These are phyloP conservation scores for Globisporangium okanoganense DNA, from an alignment of 352 stramenopile species.

Conservation along the genomic window DNA sequence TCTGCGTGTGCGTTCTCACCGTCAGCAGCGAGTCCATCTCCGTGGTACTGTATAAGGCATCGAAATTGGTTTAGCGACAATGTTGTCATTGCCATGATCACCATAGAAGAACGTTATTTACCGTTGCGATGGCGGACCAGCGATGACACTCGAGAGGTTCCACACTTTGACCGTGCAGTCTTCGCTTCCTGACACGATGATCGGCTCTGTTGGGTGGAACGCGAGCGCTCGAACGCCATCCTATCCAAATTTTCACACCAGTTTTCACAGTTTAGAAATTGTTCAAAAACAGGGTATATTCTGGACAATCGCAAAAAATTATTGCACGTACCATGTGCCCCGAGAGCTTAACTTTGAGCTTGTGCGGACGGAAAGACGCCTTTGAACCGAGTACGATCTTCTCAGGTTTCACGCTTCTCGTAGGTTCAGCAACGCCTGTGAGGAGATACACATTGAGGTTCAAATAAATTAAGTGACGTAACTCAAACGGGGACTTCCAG, in stretches of 20 bases:
- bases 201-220: conserved; percentile 77
- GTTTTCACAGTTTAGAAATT: conserved; percentile 1
- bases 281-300: too few relatives aligned
- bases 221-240: conserved; percentile 74
- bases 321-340: conserved; percentile 66
- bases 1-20: conserved; percentile 66
- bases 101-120: conserved; percentile 2
- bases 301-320: too few relatives aligned
- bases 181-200: conserved; percentile 82
- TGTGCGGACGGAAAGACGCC: conserved; percentile 63
- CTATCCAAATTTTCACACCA: conserved; percentile 22
- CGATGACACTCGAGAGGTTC: conserved; percentile 63
- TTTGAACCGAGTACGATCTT: conserved; percentile 52
- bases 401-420: conserved; percentile 36
- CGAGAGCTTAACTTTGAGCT: conserved; percentile 84
- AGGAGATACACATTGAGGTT: not conserved
- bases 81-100: not conserved
- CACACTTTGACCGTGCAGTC: conserved; percentile 84
- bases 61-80: not conserved
- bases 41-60: conserved; percentile 30
- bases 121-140: conserved; percentile 64
- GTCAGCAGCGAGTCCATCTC: conserved; percentile 81
- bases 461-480: not conserved
- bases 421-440: conserved; percentile 25
- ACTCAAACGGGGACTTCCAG: not conserved